Conservation (phyloP, 768 basidiomycete species). For the Jaapia argillacea region DNA sequence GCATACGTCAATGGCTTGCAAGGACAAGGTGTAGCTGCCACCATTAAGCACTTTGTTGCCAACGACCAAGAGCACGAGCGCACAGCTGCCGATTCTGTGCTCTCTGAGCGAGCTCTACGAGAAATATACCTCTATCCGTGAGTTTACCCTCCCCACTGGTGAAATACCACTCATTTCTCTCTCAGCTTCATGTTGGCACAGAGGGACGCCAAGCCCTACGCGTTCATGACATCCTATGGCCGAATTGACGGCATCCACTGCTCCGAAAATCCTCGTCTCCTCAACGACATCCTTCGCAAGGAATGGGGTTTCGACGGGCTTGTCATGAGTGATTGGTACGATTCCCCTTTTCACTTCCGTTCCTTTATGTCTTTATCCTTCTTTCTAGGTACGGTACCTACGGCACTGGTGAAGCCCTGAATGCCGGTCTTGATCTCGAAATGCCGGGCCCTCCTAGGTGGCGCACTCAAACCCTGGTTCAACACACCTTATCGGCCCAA, state of each 20-base stretch:
- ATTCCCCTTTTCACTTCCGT: background rate
- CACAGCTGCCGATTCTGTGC: conserved; percentile 49
- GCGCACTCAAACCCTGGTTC: conserved; percentile 25
- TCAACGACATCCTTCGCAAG: conserved; percentile 32
- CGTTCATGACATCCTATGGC: conserved; percentile 59
- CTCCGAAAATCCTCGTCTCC: conserved; percentile 30
- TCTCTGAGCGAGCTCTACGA: conserved; percentile 56
- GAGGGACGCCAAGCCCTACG: conserved; percentile 47
- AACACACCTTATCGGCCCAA: conserved; percentile 32
- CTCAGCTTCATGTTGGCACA: conserved; percentile 60
- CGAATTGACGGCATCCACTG: conserved; percentile 33
- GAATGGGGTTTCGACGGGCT: conserved; percentile 41
- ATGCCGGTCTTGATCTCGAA: conserved; percentile 39
- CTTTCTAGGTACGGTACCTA: conserved; percentile 30
- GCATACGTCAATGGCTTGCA: conserved; percentile 66
- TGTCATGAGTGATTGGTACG: conserved; percentile 38
- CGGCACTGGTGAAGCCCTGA: conserved; percentile 29
- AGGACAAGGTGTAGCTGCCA: conserved; percentile 51
- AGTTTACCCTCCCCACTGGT: conserved; percentile 12
- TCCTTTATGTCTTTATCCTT: background rate
- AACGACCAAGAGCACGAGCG: conserved; percentile 73
- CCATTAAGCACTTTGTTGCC: conserved; percentile 66
- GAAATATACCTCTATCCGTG: conserved; percentile 69
- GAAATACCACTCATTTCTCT: conserved; percentile 1
- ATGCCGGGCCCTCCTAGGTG: conserved; percentile 35